Evolutionary conservation across 257 asterid species (phyloP).

Genomic region (Lycium ferocissimum): DNA sequence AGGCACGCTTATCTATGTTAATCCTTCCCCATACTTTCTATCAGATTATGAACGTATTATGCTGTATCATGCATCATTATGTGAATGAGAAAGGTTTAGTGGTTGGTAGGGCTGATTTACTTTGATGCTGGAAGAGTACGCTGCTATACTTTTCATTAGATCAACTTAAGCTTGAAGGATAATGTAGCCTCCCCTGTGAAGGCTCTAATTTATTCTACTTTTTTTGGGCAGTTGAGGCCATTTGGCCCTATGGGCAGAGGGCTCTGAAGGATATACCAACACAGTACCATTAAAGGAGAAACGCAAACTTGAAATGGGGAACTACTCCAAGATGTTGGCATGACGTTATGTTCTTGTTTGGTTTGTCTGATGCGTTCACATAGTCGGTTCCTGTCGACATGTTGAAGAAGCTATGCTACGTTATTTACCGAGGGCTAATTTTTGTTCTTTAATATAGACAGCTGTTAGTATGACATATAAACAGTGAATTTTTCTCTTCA

Average conservation of each 20-base stretch:
- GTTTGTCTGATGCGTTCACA: not conserved
- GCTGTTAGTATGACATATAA: not conserved
- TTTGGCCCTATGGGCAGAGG: not conserved
- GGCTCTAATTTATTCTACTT: not conserved
- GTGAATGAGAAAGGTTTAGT: not conserved
- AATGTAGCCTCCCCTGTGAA: not conserved
- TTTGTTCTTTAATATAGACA: not conserved
- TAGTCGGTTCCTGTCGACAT: not conserved
- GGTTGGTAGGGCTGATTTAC: not conserved
- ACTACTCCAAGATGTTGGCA: not conserved
- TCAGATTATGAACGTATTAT: not conserved
- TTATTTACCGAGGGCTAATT: not conserved
- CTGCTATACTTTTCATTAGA: not conserved
- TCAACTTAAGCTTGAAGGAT: not conserved
- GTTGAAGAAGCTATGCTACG: not conserved
- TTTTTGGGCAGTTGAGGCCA: not conserved
- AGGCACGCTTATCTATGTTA: conserved; percentile 78
- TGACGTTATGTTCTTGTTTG: not conserved
- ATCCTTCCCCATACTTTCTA: not conserved
- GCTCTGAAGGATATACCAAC: not conserved
- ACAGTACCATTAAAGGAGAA: not conserved
- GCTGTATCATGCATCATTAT: not conserved
- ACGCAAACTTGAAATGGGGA: not conserved
- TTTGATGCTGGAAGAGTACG: not conserved
- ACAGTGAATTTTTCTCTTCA: not conserved